Evolutionary conservation across 441 rosid genomes (phyloP).

Genomic region (Pelargonium cotyledonis): DNA sequence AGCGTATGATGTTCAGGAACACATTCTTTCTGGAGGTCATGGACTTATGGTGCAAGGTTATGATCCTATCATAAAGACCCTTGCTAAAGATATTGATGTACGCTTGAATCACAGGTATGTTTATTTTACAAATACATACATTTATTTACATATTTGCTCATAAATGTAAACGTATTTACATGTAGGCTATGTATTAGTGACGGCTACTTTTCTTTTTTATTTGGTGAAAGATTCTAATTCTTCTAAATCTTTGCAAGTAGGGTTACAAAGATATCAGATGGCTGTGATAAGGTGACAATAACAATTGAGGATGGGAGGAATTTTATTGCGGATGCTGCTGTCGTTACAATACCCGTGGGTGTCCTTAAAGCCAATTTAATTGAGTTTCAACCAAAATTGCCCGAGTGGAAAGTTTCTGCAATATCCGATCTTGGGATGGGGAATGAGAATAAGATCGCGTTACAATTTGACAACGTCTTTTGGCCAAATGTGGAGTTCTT

Average conservation of each 20-base stretch:
- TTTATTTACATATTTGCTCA: too few species aligned
- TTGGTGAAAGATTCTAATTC: conserved; percentile 18
- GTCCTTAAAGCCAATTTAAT: conserved; percentile 70
- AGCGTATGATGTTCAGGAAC: conserved; percentile 43
- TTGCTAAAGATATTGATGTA: conserved; percentile 63
- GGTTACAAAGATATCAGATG: conserved; percentile 50
- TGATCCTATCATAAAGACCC: conserved; percentile 68
- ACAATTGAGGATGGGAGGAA: conserved; percentile 47
- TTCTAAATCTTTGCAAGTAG: conserved; percentile 26
- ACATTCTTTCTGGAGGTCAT: conserved; percentile 83
- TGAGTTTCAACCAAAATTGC: conserved; percentile 71
- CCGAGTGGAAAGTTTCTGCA: conserved; percentile 74
- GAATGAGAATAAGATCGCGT: conserved; percentile 75
- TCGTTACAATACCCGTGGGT: conserved; percentile 70
- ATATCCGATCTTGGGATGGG: conserved; percentile 77
- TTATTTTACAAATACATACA: background rate
- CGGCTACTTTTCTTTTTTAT: too few species aligned
- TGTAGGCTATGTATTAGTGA: background rate
- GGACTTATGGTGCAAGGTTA: conserved; percentile 92
- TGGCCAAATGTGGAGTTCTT: conserved; percentile 84
- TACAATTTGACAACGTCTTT: conserved; percentile 54
- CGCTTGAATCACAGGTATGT: conserved; percentile 60
- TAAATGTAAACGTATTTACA: too few species aligned
- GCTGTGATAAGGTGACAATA: conserved; percentile 49
- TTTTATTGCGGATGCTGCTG: conserved; percentile 68